Base-by-base conservation (phyloP, 2,329 filamentous ascomycete genomes). In the Phoma sp. region DNA sequence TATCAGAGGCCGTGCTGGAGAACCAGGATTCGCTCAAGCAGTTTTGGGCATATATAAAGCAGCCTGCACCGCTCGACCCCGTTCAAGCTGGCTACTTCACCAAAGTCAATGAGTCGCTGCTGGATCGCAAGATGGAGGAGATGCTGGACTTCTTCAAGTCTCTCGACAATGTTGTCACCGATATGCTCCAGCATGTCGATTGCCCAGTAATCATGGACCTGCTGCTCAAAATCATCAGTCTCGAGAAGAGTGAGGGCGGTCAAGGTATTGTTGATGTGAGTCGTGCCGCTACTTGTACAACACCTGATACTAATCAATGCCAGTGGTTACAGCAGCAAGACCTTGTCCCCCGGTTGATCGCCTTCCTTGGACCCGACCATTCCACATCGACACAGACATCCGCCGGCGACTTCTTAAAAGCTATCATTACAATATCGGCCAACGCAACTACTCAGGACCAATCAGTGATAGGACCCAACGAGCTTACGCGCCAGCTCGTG, bases 131-230 rank as follows among this genome's bases (percentile, higher is more conserved):
- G 83, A 97, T 96, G 5, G 91, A 96, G 69, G 93, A 97, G 61
- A 99, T 98, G 93, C 82, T 98, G 62, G 87, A 88, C 15, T 87
- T 99, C 57, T 86, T 99, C 75, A 96, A 92, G 74, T 88, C 87
- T 2, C 78, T 96, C 42, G 89, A 95, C 28, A 86, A 88, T 47
- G 90, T 95, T 33, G 86, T 99, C 18, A 83, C 90, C 11, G 87
- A 92, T 60, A 89, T 99, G 79, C 83, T 99, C 52, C 89, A 90
- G 67, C 95, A 99, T 74, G 92, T 99, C 28, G 95, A 99, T 74
- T 96, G 92, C 65, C 93, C 95, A 0, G 96, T 97, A 89, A 88
- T 99, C 32, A 99, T 99, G 95, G 95, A 99, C 74, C 81, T 99
- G 17, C 78, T 99, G 45, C 82, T 99, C 60, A 98, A 98, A 77